Conservation (phyloP, 1,139 yeast species). For the Blastobotrys ciferrii region DNA sequence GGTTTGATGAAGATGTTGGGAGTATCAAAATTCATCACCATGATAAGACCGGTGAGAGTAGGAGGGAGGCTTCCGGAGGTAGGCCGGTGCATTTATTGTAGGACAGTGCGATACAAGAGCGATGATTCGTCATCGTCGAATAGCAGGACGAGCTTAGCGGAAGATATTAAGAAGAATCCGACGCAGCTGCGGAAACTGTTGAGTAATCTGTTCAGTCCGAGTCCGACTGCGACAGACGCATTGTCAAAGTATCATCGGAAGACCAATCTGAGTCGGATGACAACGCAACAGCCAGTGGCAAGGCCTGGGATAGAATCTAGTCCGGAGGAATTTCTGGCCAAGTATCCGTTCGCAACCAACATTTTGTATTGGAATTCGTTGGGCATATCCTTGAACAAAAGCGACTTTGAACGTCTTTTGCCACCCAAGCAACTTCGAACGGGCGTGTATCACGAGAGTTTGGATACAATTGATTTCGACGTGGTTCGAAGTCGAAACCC, state of each 20-base stretch:
- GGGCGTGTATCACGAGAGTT: conserved; percentile 17
- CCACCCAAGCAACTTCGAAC: conserved; percentile 27
- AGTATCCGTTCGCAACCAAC: conserved; percentile 24
- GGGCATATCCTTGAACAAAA: conserved; percentile 31
- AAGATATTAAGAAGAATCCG: neutral
- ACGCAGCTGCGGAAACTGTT: conserved; percentile 9
- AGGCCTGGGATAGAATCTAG: neutral
- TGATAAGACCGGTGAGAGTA: neutral
- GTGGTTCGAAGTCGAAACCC: conserved; percentile 51
- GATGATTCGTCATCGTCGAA: neutral
- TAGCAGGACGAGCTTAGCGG: neutral
- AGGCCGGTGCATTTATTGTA: neutral
- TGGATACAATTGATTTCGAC: conserved; percentile 25
- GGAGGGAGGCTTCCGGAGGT: neutral
- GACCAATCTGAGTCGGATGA: conserved; percentile 1
- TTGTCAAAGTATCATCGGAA: conserved; percentile 11
- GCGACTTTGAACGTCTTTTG: conserved; percentile 36
- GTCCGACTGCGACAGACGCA: conserved; percentile 10
- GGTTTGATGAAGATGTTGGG: no score
- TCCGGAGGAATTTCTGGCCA: conserved; percentile 9
- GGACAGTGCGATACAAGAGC: neutral
- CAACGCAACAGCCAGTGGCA: conserved; percentile 8
- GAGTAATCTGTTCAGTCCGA: conserved; percentile 11
- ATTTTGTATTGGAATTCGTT: conserved; percentile 37
- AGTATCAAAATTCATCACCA: neutral